Evolutionary conservation across 2,329 filamentous ascomycete genomes (phyloP), one percentile per base, ranked within the genome.

Genomic region (Trichoderma koningii): DNA sequence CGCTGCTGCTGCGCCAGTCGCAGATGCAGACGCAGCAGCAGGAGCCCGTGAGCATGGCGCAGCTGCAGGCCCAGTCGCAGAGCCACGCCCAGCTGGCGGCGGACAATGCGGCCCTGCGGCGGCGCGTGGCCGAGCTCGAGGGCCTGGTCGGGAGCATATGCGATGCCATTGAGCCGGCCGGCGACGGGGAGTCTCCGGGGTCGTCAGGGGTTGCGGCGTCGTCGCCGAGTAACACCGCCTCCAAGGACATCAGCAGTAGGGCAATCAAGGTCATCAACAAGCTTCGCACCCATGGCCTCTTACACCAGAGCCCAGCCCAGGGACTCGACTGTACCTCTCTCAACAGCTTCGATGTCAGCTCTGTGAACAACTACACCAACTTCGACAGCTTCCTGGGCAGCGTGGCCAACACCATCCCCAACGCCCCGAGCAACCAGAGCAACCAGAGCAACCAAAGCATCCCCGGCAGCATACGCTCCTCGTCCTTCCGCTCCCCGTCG

Each of bases 41-140:
- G 34, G 7, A 38, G 34, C 10, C 34, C 34, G 34, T 38, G 34
- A 38, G 34, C 34, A 38, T 38, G 55, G 30, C 44, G 6, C 55
- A 59, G 42, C 23, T 28, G 6, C 41, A 28, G 21, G 26, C 48
- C 15, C 55, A 45, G 23, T 9, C 55, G 3, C 41, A 30, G 21
- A 30, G 23, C 5, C 26, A 23, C 19, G 28, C 50, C 9, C 59
- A 47, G 59, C 19, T 60, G 47, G 34, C 47, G 9, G 66, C 64
- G 1, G 64, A 69, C 7, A 64, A 55, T 1, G 55, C 48, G 19
- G 63, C 60, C 9, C 63, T 70, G 10, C 52, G 66, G 17, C 66
- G 63, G 50, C 64, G 67, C 15, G 60, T 75, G 10, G 69, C 70
- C 7, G 70, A 73, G 52, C 68, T 75, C 44, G 73, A 74, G 63